Evolutionary conservation across 73 alveolate species (phyloP).

Genomic region (Paramecium sonneborni): DNA sequence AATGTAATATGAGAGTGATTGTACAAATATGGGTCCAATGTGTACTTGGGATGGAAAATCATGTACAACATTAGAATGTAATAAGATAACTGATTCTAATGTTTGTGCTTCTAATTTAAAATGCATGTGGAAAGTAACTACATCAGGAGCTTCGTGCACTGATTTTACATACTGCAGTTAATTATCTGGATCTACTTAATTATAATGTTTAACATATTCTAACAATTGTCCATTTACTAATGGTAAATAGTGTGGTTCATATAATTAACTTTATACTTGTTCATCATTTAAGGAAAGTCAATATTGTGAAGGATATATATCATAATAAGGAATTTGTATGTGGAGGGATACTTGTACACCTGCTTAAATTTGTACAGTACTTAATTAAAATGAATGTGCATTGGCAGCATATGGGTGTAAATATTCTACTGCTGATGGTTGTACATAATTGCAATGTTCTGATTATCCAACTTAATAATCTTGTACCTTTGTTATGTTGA

Average conservation of each 20-base stretch:
- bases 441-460: background rate
- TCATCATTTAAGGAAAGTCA: background rate
- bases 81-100: background rate
- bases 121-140: background rate
- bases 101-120: background rate
- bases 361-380: background rate
- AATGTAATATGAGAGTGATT: background rate
- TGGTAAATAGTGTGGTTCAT: background rate
- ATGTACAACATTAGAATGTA: background rate
- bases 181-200: background rate
- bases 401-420: background rate
- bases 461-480: background rate
- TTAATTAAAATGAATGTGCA: background rate
- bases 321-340: background rate
- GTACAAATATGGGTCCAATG: background rate
- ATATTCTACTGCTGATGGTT: background rate
- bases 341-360: background rate
- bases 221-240: background rate
- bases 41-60: constrained; percentile 2
- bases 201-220: background rate
- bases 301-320: constrained; percentile 24
- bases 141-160: background rate
- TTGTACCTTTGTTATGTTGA: background rate
- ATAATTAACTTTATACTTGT: background rate
- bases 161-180: background rate